Evolutionary conservation across 2,329 filamentous ascomycete species (phyloP), one percentile per base, ranked within the genome.

Genomic region (Apiospora sp.): DNA sequence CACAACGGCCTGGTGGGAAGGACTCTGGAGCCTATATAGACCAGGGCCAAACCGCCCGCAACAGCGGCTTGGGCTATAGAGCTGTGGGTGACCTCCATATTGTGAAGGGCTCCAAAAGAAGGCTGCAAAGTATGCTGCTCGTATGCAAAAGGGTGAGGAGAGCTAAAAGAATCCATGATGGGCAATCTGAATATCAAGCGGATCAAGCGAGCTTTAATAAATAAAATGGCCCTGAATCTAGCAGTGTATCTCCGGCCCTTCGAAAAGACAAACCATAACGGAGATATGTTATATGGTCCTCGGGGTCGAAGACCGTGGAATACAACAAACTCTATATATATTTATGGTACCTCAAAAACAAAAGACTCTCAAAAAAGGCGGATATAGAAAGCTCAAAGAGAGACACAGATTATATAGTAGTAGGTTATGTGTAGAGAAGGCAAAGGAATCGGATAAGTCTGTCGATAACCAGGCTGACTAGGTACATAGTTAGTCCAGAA

Each of bases 1-100:
- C 85, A 87, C 61, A 77, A 79, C 0, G 86, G 85, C 1, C 82
- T 77, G 3, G 74, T 73, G 4, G 79, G 78, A 2, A 77, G 73
- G 7, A 83, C 71, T 3, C 75, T 77, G 4, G 75, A 72, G 69
- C 72, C 37, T 64, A 78, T 58, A 68, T 78, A 79, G 34, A 82
- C 41, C 70, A 82, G 80, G 22, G 83, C 69, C 24, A 81, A 72
- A 30, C 79, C 69, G 6, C 78, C 76, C 10, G 79, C 75, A 13
- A 83, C 67, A 6, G 83, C 76, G 43, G 79, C 79, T 70, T 81
- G 78, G 10, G 77, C 76, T 49, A 81, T 76, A 22, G 79, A 77
- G 49, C 30, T 58, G n/a, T 10, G n/a, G 43, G 27, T 34, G 24
- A 48, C 41, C n/a, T 68, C 67, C n/a, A 48, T 44, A 19, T 41